These are phyloP conservation scores for Azolla pinnata DNA, from an alignment of 75 land plant genomes.

Conservation along the genomic window DNA sequence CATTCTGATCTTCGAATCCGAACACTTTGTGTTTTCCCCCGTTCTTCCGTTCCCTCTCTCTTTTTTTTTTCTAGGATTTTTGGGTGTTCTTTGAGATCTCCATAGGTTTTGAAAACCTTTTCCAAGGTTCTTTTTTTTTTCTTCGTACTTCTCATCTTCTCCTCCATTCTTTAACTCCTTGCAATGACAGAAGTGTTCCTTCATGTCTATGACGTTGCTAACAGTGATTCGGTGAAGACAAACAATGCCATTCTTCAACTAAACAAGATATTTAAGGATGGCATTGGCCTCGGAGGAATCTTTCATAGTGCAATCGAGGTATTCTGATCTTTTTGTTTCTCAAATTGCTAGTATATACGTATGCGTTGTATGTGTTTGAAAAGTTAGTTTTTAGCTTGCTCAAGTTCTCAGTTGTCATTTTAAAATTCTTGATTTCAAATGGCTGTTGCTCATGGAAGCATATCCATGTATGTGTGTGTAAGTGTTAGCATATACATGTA, in stretches of 20 bases:
- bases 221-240: conserved; percentile 67
- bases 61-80: too few relatives aligned
- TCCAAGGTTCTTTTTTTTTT: too few relatives aligned
- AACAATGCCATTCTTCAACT: conserved; percentile 73
- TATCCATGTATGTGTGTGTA: neutral
- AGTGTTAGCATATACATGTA: neutral
- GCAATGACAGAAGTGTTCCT: conserved; percentile 68
- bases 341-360: neutral
- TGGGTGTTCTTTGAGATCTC: too few relatives aligned
- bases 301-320: conserved; percentile 95
- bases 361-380: too few relatives aligned
- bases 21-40: neutral
- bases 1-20: neutral
- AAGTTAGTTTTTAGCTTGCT: too few relatives aligned
- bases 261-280: conserved; percentile 86
- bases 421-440: too few relatives aligned
- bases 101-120: too few relatives aligned
- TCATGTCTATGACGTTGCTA: conserved; percentile 93
- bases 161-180: neutral
- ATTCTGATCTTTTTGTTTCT: neutral
- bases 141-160: neutral
- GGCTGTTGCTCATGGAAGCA: too few relatives aligned
- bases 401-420: too few relatives aligned
- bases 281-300: conserved; percentile 89
- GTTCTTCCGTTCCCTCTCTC: too few relatives aligned